phyloP scores from a whole-genome alignment of 2,329 filamentous ascomycete species.

The Xylariomycetidae sp. region DNA sequence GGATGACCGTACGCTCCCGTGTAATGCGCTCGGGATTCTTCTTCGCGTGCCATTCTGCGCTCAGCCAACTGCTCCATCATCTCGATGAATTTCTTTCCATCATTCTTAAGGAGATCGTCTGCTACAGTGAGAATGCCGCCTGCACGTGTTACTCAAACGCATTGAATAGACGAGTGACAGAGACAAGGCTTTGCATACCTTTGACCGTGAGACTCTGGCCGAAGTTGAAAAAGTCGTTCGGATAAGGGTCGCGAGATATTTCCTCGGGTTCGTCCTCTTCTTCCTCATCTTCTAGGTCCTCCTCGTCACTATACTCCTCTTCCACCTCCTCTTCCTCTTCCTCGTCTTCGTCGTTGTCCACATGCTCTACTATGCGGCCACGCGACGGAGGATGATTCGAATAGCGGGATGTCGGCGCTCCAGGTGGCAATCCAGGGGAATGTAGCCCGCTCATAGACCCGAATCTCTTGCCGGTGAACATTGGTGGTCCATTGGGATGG shows the following conservation, averaged over 20 bases:
- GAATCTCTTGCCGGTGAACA: constrained; percentile 63
- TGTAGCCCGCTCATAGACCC: constrained; percentile 47
- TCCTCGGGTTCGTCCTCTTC: constrained; percentile 45
- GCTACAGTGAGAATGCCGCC: constrained; percentile 98
- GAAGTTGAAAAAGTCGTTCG: constrained; percentile 92
- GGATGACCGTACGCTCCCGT: constrained; percentile 51
- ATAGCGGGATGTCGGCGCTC: constrained; percentile 52
- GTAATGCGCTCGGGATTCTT: constrained; percentile 68
- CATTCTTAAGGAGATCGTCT: constrained; percentile 96
- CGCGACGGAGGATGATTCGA: constrained; percentile 66
- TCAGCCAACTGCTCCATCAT: constrained; percentile 99
- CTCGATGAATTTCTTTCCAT: constrained; percentile 98
- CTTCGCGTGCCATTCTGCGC: constrained; percentile 92
- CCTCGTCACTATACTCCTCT: constrained; percentile 40
- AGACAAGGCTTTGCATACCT: constrained; percentile 39
- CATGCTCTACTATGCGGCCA: constrained; percentile 66
- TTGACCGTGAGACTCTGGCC: constrained; percentile 96
- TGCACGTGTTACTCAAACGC: constrained; percentile 39
- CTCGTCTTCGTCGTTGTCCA: constrained; percentile 50
- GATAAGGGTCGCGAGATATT: constrained; percentile 56
- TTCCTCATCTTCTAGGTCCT: constrained; percentile 40
- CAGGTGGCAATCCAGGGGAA: constrained; percentile 53
- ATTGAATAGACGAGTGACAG: constrained; percentile 13
- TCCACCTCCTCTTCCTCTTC: constrained; percentile 51
- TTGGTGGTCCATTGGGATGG: constrained; percentile 63